Conservation (phyloP, 768 basidiomycete genomes). For the Lentinus tigrinus region DNA sequence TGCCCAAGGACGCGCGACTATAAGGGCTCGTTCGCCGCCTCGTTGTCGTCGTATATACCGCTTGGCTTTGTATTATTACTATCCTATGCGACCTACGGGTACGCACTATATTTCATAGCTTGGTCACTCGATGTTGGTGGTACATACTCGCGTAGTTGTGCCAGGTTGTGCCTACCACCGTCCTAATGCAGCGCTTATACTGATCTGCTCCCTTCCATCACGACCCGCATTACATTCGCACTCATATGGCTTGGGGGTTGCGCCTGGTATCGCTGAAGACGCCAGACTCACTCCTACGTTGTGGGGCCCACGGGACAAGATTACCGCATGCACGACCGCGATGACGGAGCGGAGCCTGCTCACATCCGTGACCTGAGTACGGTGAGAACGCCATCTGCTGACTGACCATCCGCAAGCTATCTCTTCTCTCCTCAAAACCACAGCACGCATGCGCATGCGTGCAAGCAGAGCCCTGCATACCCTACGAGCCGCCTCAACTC, state of each 20-base stretch:
- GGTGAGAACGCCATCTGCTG: not conserved
- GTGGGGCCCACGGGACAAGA: not conserved
- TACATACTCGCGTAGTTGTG: no score
- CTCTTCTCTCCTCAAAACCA: not conserved
- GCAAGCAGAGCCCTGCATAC: not conserved
- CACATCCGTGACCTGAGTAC: not conserved
- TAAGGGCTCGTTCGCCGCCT: constrained; percentile 28
- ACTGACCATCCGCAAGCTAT: not conserved
- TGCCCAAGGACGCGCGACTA: constrained; percentile 67
- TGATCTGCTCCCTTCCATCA: no score
- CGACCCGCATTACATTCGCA: no score
- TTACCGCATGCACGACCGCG: not conserved
- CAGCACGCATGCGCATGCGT: not conserved
- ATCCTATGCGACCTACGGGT: no score
- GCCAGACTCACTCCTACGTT: no score
- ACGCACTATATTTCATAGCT: no score
- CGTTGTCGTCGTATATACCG: not conserved
- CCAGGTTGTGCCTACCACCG: no score
- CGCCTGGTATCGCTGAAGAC: no score
- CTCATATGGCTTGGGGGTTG: no score
- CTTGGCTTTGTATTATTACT: not conserved
- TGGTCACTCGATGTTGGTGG: not conserved
- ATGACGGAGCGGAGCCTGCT: not conserved
- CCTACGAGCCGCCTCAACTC: not conserved
- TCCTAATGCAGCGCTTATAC: not conserved